Conservation (phyloP, 2,329 filamentous ascomycete species). For the Pyrenochaeta sp. region DNA sequence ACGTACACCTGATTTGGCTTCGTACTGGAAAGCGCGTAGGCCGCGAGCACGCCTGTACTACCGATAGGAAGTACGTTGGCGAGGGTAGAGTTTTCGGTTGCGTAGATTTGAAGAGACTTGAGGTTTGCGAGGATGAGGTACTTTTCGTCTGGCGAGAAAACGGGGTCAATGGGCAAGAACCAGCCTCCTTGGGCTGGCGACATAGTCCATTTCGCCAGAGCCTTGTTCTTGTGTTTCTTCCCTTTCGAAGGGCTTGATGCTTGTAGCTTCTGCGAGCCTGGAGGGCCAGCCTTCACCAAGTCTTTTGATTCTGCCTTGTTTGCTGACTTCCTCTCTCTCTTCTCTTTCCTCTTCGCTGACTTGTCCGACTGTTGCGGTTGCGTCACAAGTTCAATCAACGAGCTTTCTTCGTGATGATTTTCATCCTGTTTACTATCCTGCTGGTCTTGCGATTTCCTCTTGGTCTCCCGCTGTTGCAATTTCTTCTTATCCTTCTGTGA, state of each 20-base stretch:
- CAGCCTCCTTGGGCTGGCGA: constrained; percentile 63
- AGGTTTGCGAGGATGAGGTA: constrained; percentile 77
- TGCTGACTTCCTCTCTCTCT: constrained; percentile 15
- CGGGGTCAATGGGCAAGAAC: constrained; percentile 64
- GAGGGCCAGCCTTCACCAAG: constrained; percentile 1
- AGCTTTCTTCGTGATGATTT: neutral
- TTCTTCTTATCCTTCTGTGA: constrained; percentile 20
- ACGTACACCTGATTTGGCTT: constrained; percentile 64
- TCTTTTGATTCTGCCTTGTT: constrained; percentile 8
- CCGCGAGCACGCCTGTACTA: constrained; percentile 55
- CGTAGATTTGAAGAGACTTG: constrained; percentile 81
- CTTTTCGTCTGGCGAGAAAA: constrained; percentile 67
- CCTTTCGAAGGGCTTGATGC: constrained; percentile 8
- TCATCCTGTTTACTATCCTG: constrained; percentile 1
- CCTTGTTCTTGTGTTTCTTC: constrained; percentile 34
- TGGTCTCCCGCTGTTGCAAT: constrained; percentile 2
- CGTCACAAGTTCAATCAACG: neutral
- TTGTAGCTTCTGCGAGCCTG: neutral
- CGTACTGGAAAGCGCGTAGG: constrained; percentile 61
- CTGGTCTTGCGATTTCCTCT: constrained; percentile 8
- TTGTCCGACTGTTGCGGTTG: constrained; percentile 14
- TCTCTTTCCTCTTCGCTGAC: constrained; percentile 12
- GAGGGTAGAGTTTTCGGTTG: constrained; percentile 80
- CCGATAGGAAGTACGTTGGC: constrained; percentile 71
- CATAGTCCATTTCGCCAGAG: constrained; percentile 39